A percentile compares a stretch with the other conserved stretches of the same genome.
These are phyloP conservation scores for Globisporangium splendens DNA, from an alignment of 352 stramenopile genomes.

Conservation along the genomic window DNA sequence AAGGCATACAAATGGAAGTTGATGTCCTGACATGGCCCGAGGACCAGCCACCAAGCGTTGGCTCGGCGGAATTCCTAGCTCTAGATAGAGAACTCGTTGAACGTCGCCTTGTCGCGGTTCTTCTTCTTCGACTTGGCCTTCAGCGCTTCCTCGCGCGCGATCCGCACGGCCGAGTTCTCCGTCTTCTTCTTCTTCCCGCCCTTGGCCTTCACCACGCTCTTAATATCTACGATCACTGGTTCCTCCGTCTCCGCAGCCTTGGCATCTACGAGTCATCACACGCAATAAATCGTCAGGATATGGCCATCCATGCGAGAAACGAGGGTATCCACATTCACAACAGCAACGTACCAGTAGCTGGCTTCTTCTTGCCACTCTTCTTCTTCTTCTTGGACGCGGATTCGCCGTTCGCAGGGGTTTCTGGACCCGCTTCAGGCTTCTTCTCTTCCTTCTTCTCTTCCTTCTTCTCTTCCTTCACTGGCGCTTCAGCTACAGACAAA, in stretches of 20 bases:
- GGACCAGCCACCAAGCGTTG: background rate
- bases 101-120: slow-evolving; percentile 69
- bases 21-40: background rate
- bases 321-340: background rate
- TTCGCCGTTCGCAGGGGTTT: slow-evolving; percentile 14
- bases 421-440: slow-evolving; percentile 26
- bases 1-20: background rate
- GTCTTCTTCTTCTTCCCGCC: slow-evolving; percentile 59
- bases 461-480: slow-evolving; percentile 30
- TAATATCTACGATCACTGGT: slow-evolving; percentile 60
- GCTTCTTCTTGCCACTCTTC: slow-evolving; percentile 59
- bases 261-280: slow-evolving; percentile 11
- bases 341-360: slow-evolving; percentile 12
- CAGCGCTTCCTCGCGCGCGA: slow-evolving; percentile 64
- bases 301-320: background rate
- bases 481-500: slow-evolving; percentile 6
- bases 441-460: too few species aligned
- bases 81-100: slow-evolving; percentile 84
- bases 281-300: too few species aligned
- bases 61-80: slow-evolving; percentile 1
- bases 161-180: slow-evolving; percentile 43
- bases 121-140: slow-evolving; percentile 74
- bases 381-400: slow-evolving; percentile 56
- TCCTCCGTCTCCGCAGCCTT: slow-evolving; percentile 20
- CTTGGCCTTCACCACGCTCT: slow-evolving; percentile 70